A percentile compares a stretch with the other conserved stretches of the same genome.
These are phyloP conservation scores for Bipolaris zeicola DNA, from an alignment of 2,329 filamentous ascomycete species.

Conservation along the genomic window DNA sequence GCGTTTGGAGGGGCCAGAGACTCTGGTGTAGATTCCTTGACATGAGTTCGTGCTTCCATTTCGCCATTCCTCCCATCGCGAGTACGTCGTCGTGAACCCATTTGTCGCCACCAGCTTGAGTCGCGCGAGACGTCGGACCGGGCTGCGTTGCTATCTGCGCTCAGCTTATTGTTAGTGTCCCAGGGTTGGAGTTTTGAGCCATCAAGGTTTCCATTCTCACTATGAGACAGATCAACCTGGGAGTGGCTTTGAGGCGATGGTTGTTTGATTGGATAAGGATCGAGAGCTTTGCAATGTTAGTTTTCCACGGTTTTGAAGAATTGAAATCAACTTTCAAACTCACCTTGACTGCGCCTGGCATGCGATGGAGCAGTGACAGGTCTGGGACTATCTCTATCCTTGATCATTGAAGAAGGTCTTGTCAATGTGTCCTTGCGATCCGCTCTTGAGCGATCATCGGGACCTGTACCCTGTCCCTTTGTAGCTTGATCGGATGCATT, in stretches of 20 bases:
- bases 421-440: conserved; percentile 41
- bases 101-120: conserved; percentile 44
- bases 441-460: conserved; percentile 26
- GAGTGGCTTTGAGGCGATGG: conserved; percentile 43
- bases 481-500: conserved; percentile 32
- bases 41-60: conserved; percentile 26
- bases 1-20: conserved; percentile 30
- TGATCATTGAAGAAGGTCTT: conserved; percentile 34
- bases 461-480: conserved; percentile 21
- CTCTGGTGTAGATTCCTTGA: conserved; percentile 32
- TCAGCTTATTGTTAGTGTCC: conserved; percentile 46
- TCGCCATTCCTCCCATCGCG: conserved; percentile 41
- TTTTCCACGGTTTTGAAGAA: conserved; percentile 7
- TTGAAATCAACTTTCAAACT: conserved; percentile 25
- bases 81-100: conserved; percentile 36
- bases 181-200: conserved; percentile 40
- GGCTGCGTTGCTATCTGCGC: conserved; percentile 37
- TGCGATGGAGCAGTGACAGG: conserved; percentile 46
- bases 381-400: conserved; percentile 33
- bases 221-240: conserved; percentile 40
- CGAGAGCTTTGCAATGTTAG: conserved; percentile 29
- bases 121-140: conserved; percentile 41
- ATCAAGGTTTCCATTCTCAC: conserved; percentile 41
- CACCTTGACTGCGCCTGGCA: conserved; percentile 43
- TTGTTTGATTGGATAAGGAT: conserved; percentile 39